phyloP scores from a whole-genome alignment of 139 green algal genomes.

The Chlorella sp. region DNA sequence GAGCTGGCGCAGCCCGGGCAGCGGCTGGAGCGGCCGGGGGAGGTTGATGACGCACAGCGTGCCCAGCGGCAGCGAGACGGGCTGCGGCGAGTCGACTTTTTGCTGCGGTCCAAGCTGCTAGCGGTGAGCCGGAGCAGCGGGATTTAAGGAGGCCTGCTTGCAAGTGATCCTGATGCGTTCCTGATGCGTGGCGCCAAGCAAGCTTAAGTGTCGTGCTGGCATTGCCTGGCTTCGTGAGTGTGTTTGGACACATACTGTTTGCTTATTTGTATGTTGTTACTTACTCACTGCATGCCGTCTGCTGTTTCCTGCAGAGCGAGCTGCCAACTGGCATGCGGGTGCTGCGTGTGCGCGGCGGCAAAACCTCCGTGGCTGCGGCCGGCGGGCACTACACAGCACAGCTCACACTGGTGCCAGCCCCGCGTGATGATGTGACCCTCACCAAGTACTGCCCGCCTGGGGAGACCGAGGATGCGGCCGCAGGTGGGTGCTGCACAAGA shows the following conservation, averaged over 20 bases:
- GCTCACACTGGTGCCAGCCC: constrained; percentile 51
- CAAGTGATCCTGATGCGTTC: no score
- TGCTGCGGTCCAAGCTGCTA: constrained; percentile 42
- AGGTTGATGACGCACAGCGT: neutral
- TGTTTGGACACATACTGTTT: neutral
- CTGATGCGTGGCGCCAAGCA: no score
- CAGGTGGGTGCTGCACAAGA: neutral
- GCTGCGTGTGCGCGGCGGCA: constrained; percentile 18
- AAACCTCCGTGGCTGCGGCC: constrained; percentile 7
- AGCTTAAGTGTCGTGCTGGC: no score
- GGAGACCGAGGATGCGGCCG: constrained; percentile 8
- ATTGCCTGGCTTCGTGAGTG: no score
- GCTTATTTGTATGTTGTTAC: no score
- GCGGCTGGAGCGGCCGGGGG: constrained; percentile 28
- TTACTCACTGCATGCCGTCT: no score
- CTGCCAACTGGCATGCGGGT: constrained; percentile 43
- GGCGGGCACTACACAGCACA: constrained; percentile 36
- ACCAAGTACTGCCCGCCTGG: constrained; percentile 15
- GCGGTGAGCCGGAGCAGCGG: neutral
- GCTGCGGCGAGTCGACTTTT: constrained; percentile 36
- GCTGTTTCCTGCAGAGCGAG: neutral
- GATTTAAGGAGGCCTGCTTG: no score
- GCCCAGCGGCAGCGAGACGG: neutral
- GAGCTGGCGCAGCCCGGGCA: constrained; percentile 29
- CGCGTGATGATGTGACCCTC: constrained; percentile 27